Evolutionary conservation across 1,284 basidiomycete genomes (phyloP).

Genomic region (Ustilago nuda): DNA sequence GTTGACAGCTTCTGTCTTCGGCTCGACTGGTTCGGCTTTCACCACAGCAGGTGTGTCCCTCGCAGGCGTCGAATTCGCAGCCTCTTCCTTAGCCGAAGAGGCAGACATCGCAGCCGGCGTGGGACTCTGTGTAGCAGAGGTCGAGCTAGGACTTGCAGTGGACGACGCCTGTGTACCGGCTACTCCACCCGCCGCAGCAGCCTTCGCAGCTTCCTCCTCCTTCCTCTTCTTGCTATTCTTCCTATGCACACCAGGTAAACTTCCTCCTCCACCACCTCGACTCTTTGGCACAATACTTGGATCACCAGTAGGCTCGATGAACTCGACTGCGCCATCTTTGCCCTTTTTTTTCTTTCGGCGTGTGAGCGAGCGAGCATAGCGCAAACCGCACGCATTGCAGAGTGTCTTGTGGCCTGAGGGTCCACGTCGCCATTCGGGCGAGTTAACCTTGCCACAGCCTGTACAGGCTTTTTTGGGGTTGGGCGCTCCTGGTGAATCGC

Average conservation of each 20-base stretch:
- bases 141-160: not conserved
- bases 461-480: conserved; percentile 61
- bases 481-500: conserved; percentile 11
- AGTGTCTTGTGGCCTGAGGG: conserved; percentile 67
- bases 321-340: conserved; percentile 56
- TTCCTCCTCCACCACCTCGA: conserved; percentile 59
- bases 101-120: not conserved
- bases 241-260: conserved; percentile 56
- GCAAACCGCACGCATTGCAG: conserved; percentile 68
- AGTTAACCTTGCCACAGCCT: conserved; percentile 73
- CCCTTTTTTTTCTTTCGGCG: conserved; percentile 59
- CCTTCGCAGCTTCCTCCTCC: conserved; percentile 36
- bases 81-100: not conserved
- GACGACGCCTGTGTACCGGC: not conserved
- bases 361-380: conserved; percentile 63
- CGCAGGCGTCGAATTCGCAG: not conserved
- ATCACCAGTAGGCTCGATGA: conserved; percentile 57
- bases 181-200: conserved; percentile 4
- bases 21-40: conserved; percentile 13
- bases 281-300: conserved; percentile 57
- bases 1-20: not conserved
- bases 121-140: conserved; percentile 2
- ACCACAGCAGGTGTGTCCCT: not conserved
- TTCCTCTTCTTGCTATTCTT: conserved; percentile 55
- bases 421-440: conserved; percentile 90